Base-by-base conservation (phyloP, 352 stramenopile species). In the Thraustochytrium sp. region DNA sequence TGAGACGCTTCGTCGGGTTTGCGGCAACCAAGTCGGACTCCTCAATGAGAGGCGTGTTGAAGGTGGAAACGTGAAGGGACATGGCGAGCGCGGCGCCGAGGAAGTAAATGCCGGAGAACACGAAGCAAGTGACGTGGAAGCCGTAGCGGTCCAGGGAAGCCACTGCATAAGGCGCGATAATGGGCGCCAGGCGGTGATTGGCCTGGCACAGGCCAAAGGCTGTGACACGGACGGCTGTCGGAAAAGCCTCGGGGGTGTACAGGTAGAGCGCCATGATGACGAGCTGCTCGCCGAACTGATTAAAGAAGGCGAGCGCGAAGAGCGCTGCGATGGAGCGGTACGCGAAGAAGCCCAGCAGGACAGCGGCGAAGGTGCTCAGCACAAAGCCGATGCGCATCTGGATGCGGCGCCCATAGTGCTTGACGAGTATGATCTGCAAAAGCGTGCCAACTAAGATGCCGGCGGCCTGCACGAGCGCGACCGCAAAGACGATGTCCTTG, bases 191-290 rank as follows among this genome's bases (percentile, higher is more conserved):
- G 21, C 68, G 46, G 31, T 80, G 68, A 31, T 75, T 37, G 23
- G 68, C 68, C 26, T 80, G 68, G 68, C 68, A 80, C 37, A 80
- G 18, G 29, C 68, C 68, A 51, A 80, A 80, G 42, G 44, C 49
- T 9, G 68, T 80, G 9, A 80, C 68, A 11, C 68, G 46, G 9
- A 80, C 44, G 9, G 42, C 53, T 23, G 68, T 80, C 2, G 68
- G 68, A 75, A 80, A 80, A 23, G 42, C 42, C 31, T 80, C 68
- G 26, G 68, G 68, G 3, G 68, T 80, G 31, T 80, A 80, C 26
- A 80, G 68, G 51, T 75, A 80, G 46, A 80, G 51, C 37, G 68
- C 63, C 8, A 46, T 21, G 42, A 80, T 80, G 51, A 80, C 46
- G 44, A 80, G 11, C 51, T 80, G 68, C 68, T 80, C 68, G 18